A percentile compares a stretch with the other conserved stretches of the same genome.
These are phyloP conservation scores for Sanghuangporus baumii DNA, from an alignment of 1,284 basidiomycete species.

Conservation along the genomic window DNA sequence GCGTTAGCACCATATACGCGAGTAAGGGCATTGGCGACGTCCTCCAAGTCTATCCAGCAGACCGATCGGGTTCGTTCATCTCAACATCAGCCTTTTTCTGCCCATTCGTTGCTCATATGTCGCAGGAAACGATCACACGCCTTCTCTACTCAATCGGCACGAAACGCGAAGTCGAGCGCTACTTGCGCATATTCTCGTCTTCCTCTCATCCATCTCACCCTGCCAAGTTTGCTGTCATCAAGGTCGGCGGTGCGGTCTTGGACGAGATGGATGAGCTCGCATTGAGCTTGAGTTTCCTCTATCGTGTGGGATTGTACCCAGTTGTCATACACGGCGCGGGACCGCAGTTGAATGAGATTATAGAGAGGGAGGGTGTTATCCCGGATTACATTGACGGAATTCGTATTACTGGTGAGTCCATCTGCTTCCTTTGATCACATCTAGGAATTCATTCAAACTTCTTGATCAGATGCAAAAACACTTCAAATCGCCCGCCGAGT, in stretches of 20 bases:
- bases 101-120: neutral
- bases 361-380: constrained; percentile 84
- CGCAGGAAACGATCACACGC: constrained; percentile 87
- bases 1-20: neutral
- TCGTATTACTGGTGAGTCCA: constrained; percentile 75
- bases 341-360: constrained; percentile 90
- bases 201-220: constrained; percentile 78
- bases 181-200: constrained; percentile 92
- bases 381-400: constrained; percentile 97
- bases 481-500: constrained; percentile 91
- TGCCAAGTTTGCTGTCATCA: constrained; percentile 91
- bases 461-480: constrained; percentile 73
- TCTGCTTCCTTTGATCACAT: neutral
- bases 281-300: constrained; percentile 88
- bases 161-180: constrained; percentile 92
- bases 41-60: constrained; percentile 12
- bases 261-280: constrained; percentile 89
- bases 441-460: neutral
- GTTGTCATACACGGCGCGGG: constrained; percentile 93
- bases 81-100: neutral
- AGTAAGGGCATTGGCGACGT: neutral
- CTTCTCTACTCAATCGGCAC: constrained; percentile 93
- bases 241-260: constrained; percentile 91
- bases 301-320: constrained; percentile 90
- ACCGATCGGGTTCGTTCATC: constrained; percentile 16